Evolutionary conservation across 768 basidiomycete species (phyloP), one percentile per base, ranked within the genome.

Genomic region (Tricholomella constricta): DNA sequence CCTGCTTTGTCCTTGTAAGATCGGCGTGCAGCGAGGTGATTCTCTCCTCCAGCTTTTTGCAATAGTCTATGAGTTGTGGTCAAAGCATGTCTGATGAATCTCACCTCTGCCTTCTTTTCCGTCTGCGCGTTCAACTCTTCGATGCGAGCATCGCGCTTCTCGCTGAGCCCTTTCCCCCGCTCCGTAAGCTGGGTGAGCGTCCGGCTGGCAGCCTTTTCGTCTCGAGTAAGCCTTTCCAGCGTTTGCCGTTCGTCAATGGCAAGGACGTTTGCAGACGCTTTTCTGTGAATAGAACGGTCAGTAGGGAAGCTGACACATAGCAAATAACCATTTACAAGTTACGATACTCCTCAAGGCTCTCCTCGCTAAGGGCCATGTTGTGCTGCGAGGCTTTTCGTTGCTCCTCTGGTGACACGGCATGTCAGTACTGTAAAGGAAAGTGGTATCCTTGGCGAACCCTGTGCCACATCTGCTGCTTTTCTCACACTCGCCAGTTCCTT

Each of bases 191-290:
- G 84, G 0, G 79, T 67, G 6, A 93, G 76, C 1, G 82, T 76
- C 37, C 93, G 83, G 7, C 74, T 67, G 0, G 83, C 65, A 0
- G 85, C 87, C 70, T 94, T 94, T 66, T 91, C 87, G 51, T 98
- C 91, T 48, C 95, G 85, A 12, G 78, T 78, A 6, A 95, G 78
- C 0, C 84, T 81, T 55, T 95, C 91, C 0, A 97, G 78, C 5
- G 85, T 77, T 62, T 97, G 94, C 1, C 97, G 88, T 69, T 98
- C 94, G 26, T 86, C 82, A 1, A 94, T 85, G 1, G 92, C 93
- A 29, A 89, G 81, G 2, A 89, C 71, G 57, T 85, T 91, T 14
- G 94, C 89, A 6, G 79, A 73, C 0, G 86, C 84, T 73, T 96
- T 94, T 34, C 94, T 96, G 56, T 22, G 45, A 34, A 36, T 1